Conservation (phyloP, 1,284 basidiomycete genomes). For the Amylostereum chailletii region DNA sequence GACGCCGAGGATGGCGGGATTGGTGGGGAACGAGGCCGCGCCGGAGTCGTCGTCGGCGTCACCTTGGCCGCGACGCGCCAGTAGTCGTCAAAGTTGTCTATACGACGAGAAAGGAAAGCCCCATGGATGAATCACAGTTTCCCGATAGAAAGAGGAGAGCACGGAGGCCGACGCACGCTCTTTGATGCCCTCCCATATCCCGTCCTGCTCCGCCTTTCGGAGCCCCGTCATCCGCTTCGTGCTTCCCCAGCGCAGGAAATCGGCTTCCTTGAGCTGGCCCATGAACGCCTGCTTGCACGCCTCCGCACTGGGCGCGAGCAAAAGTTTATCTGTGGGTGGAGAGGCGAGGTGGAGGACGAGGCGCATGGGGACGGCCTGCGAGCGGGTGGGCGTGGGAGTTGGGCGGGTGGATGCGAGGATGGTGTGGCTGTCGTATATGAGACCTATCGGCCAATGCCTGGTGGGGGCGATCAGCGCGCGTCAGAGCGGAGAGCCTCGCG, state of each 20-base stretch:
- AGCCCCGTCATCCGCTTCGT: conserved; percentile 87
- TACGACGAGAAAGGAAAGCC: conserved; percentile 1
- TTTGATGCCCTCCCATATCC: conserved; percentile 89
- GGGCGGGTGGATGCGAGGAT: conserved; percentile 50
- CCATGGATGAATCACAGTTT: conserved; percentile 2
- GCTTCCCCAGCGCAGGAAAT: conserved; percentile 92
- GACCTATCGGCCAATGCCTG: conserved; percentile 95
- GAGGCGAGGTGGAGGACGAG: conserved; percentile 80
- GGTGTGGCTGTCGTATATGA: conserved; percentile 79
- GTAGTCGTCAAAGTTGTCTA: conserved; percentile 93
- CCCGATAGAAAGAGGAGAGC: conserved; percentile 3
- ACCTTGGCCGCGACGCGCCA: conserved; percentile 89
- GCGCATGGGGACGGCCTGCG: conserved; percentile 54
- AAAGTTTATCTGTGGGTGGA: conserved; percentile 76
- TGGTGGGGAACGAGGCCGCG: conserved; percentile 42
- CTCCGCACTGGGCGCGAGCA: conserved; percentile 72
- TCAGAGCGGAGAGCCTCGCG: neutral
- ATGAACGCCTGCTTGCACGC: conserved; percentile 87
- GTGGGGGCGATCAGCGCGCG: neutral
- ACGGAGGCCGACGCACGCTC: conserved; percentile 55
- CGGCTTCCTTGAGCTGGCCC: conserved; percentile 90
- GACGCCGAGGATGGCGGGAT: conserved; percentile 42
- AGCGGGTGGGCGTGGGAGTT: conserved; percentile 31
- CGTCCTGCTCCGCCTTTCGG: conserved; percentile 84
- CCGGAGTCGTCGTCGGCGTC: conserved; percentile 55